Evolutionary conservation across 768 basidiomycete genomes (phyloP).

Genomic region (Dacryopinax primogenitus): DNA sequence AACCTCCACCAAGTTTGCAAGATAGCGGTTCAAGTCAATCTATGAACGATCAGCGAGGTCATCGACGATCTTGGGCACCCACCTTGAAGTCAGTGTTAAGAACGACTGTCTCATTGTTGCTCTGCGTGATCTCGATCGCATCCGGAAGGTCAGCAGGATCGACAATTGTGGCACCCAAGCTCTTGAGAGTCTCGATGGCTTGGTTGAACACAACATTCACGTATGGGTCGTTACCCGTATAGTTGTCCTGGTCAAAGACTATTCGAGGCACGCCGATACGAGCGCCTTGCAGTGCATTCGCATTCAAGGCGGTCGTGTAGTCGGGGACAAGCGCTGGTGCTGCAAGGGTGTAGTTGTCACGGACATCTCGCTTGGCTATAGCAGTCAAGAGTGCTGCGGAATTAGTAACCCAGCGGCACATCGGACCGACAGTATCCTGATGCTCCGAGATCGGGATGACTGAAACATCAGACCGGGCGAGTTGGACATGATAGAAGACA

Average conservation of each 20-base stretch:
- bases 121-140: constrained; percentile 35
- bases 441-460: constrained; percentile 36
- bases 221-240: constrained; percentile 22
- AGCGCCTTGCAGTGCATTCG: constrained; percentile 37
- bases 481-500: not conserved
- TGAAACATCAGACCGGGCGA: constrained; percentile 14
- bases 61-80: not conserved
- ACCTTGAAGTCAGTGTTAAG: constrained; percentile 50
- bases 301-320: constrained; percentile 41
- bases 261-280: constrained; percentile 38
- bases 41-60: too few species aligned
- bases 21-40: constrained; percentile 44
- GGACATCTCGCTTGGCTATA: constrained; percentile 36
- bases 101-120: constrained; percentile 41
- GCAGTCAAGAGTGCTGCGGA: constrained; percentile 30
- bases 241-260: constrained; percentile 25
- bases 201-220: constrained; percentile 31
- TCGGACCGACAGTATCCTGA: constrained; percentile 33
- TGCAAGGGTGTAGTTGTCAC: constrained; percentile 32
- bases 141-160: constrained; percentile 52
- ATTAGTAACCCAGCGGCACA: constrained; percentile 30
- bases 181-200: constrained; percentile 29
- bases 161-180: constrained; percentile 39
- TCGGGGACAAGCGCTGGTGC: constrained; percentile 42
- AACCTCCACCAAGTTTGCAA: constrained; percentile 35